A percentile compares a stretch with the other conserved stretches of the same genome.
phyloP scores from a whole-genome alignment of 345 rosid species.

The Anacardium occidentale region DNA sequence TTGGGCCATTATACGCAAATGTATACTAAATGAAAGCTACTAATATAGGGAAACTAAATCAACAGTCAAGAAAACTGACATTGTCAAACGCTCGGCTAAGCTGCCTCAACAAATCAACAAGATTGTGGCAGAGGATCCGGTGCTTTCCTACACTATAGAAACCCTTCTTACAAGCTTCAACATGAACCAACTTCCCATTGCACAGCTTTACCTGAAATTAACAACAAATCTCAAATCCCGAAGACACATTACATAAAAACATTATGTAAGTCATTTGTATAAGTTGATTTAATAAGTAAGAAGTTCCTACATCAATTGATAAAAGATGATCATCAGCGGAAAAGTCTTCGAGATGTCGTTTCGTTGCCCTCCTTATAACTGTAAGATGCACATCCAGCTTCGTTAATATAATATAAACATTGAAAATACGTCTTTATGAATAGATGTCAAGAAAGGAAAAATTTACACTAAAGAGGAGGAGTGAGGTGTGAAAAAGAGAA shows the following conservation, averaged over 20 bases:
- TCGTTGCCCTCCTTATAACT: conserved; percentile 63
- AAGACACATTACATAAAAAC: conserved; percentile 9
- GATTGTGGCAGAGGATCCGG: conserved; percentile 69
- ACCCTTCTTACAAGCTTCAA: conserved; percentile 84
- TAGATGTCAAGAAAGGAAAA: conserved; percentile 16
- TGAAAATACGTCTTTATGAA: not conserved
- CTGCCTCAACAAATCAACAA: conserved; percentile 90
- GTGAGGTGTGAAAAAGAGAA: conserved; percentile 89
- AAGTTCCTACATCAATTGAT: conserved; percentile 68
- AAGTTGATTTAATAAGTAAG: not conserved
- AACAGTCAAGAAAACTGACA: conserved; percentile 37
- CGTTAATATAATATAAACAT: conserved; percentile 13
- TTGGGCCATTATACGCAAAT: not conserved
- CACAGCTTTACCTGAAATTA: conserved; percentile 79
- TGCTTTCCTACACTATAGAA: conserved; percentile 79
- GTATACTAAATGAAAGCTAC: too few species aligned
- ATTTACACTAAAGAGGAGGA: conserved; percentile 92
- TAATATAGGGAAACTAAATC: not conserved
- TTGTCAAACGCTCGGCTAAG: conserved; percentile 87
- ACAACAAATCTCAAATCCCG: conserved; percentile 2
- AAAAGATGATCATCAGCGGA: conserved; percentile 71
- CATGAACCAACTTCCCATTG: conserved; percentile 83
- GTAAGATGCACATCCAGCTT: conserved; percentile 22
- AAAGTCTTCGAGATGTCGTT: conserved; percentile 58
- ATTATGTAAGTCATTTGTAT: not conserved